These are phyloP conservation scores for Cinchona pubescens DNA, from an alignment of 257 asterid species.

Conservation along the genomic window DNA sequence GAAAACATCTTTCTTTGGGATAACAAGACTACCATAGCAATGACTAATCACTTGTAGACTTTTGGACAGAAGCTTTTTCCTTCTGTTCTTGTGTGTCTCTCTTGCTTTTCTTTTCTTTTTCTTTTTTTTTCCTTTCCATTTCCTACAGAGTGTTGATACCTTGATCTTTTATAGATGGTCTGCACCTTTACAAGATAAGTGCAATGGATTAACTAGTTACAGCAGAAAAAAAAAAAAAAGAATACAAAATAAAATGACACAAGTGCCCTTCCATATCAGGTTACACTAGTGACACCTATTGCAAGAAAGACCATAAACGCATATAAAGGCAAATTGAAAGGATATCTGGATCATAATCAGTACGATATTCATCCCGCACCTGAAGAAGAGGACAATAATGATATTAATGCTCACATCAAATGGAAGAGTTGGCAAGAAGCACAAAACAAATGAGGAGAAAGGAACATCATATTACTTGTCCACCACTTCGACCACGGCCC, in stretches of 20 bases:
- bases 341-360: conserved; percentile 99
- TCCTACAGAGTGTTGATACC: neutral
- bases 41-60: neutral
- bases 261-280: neutral
- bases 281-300: neutral
- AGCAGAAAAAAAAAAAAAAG: neutral
- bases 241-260: neutral
- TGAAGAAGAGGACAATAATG: conserved; percentile 33
- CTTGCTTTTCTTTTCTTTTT: too few species aligned
- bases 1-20: neutral
- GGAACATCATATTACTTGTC: conserved; percentile 57
- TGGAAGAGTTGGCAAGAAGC: neutral
- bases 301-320: neutral
- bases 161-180: neutral
- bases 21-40: too few species aligned
- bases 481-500: conserved; percentile 99
- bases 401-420: conserved; percentile 12
- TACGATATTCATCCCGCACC: conserved; percentile 99
- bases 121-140: too few species aligned
- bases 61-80: neutral
- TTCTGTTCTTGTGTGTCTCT: neutral
- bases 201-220: neutral
- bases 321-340: conserved; percentile 28
- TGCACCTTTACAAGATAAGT: neutral
- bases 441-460: conserved; percentile 12